These are phyloP conservation scores for Xylaria sp. DNA, from an alignment of 2,329 filamentous ascomycete genomes.

Conservation along the genomic window DNA sequence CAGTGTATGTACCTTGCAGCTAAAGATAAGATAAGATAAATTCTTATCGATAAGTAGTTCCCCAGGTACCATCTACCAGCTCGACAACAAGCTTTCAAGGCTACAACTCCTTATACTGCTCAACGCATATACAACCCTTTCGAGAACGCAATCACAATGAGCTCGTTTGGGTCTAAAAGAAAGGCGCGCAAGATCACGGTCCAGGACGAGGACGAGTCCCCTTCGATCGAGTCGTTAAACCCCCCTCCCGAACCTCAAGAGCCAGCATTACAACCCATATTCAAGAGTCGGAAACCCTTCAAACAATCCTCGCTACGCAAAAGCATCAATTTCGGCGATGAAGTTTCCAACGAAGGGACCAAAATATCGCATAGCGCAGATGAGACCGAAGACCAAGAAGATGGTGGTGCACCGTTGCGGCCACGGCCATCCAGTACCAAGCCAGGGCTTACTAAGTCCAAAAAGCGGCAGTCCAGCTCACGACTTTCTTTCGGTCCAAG, in stretches of 20 bases:
- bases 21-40: conserved; percentile 34
- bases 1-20: conserved; percentile 8
- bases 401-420: conserved; percentile 54
- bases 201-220: conserved; percentile 63
- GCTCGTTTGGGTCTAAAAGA: conserved; percentile 61
- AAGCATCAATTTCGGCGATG: conserved; percentile 55
- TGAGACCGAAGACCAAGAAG: conserved; percentile 48
- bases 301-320: conserved; percentile 65
- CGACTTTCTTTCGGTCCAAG: conserved; percentile 77
- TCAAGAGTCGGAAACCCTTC: conserved; percentile 55
- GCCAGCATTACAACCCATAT: conserved; percentile 45
- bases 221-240: conserved; percentile 33
- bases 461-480: conserved; percentile 68
- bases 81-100: not conserved
- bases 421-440: conserved; percentile 55
- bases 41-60: conserved; percentile 37
- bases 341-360: conserved; percentile 34
- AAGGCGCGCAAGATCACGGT: conserved; percentile 80
- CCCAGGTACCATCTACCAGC: not conserved
- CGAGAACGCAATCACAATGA: conserved; percentile 48
- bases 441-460: conserved; percentile 56
- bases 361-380: conserved; percentile 30
- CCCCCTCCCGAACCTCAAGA: conserved; percentile 42
- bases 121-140: conserved; percentile 20
- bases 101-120: conserved; percentile 1